Evolutionary conservation across 2,329 filamentous ascomycete species (phyloP).

Genomic region (Diaporthe ilicicola): DNA sequence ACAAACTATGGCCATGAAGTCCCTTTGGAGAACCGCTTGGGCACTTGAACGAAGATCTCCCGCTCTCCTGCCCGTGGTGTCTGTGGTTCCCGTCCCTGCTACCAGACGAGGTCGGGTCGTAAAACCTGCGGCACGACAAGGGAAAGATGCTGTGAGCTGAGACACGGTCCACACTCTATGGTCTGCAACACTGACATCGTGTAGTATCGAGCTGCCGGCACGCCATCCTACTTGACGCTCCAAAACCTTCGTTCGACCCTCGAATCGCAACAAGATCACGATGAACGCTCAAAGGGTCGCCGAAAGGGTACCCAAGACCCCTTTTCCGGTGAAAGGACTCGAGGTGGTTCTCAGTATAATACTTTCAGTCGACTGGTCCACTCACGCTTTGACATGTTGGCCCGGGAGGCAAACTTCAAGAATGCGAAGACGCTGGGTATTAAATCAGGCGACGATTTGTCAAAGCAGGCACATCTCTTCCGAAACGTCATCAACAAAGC

Average conservation of each 20-base stretch:
- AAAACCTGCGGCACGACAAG: constrained; percentile 38
- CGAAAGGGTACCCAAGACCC: too few species aligned
- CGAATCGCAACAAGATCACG: constrained; percentile 21
- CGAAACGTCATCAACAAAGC: constrained; percentile 53
- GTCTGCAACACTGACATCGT: background rate
- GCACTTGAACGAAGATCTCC: constrained; percentile 31
- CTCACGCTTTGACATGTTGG: constrained; percentile 46
- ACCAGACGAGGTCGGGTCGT: constrained; percentile 15
- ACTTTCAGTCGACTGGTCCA: constrained; percentile 40
- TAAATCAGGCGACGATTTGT: constrained; percentile 50
- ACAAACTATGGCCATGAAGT: constrained; percentile 28
- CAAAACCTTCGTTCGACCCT: constrained; percentile 21
- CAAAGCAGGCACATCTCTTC: constrained; percentile 56
- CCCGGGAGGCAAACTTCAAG: constrained; percentile 41
- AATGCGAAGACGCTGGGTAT: constrained; percentile 48
- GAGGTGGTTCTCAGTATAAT: constrained; percentile 6
- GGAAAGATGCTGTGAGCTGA: background rate
- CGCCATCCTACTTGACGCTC: constrained; percentile 35
- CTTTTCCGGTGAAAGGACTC: background rate
- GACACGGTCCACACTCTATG: too few species aligned
- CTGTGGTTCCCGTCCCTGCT: constrained; percentile 1
- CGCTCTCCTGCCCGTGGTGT: constrained; percentile 20
- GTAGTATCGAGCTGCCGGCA: background rate
- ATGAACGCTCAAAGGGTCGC: background rate
- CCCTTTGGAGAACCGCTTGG: constrained; percentile 30